Conservation (phyloP, 2,329 filamentous ascomycete genomes). For the Clarireedia paspali region DNA sequence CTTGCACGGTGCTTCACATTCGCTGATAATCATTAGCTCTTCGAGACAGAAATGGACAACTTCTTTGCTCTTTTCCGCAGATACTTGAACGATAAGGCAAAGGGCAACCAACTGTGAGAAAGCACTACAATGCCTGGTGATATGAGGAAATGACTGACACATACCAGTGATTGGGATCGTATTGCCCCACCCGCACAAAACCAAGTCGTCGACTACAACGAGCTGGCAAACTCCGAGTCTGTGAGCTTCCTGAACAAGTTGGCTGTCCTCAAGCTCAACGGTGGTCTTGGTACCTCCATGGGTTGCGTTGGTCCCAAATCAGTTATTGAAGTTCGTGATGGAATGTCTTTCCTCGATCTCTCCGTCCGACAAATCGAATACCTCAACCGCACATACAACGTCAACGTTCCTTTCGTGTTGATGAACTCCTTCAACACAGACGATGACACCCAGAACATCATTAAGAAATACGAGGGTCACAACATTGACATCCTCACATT, state of each 20-base stretch:
- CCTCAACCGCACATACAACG: slow-evolving; percentile 94
- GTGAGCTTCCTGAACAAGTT: slow-evolving; percentile 95
- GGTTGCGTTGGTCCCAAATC: slow-evolving; percentile 99
- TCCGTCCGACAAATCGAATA: slow-evolving; percentile 98
- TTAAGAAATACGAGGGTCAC: slow-evolving; percentile 99
- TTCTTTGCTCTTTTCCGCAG: slow-evolving; percentile 98
- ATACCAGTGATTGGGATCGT: slow-evolving; percentile 79
- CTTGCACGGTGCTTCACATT: background rate
- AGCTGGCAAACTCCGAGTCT: slow-evolving; percentile 81
- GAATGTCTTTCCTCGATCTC: slow-evolving; percentile 99
- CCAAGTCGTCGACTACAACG: slow-evolving; percentile 93
- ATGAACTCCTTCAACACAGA: slow-evolving; percentile 99
- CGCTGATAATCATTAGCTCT: slow-evolving; percentile 51
- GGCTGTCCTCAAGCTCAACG: slow-evolving; percentile 97
- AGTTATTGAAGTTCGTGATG: slow-evolving; percentile 97
- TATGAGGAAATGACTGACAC: slow-evolving; percentile 15
- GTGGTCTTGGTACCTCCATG: slow-evolving; percentile 98
- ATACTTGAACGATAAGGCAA: slow-evolving; percentile 98
- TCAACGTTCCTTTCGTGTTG: slow-evolving; percentile 95
- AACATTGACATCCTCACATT: slow-evolving; percentile 99
- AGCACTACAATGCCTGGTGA: background rate
- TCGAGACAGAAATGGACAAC: slow-evolving; percentile 99
- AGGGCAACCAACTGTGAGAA: slow-evolving; percentile 80
- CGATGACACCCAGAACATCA: slow-evolving; percentile 94
- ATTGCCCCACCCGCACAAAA: slow-evolving; percentile 88